Base-by-base conservation (phyloP, 345 rosid genomes). In the Arabidopsis suecica region DNA sequence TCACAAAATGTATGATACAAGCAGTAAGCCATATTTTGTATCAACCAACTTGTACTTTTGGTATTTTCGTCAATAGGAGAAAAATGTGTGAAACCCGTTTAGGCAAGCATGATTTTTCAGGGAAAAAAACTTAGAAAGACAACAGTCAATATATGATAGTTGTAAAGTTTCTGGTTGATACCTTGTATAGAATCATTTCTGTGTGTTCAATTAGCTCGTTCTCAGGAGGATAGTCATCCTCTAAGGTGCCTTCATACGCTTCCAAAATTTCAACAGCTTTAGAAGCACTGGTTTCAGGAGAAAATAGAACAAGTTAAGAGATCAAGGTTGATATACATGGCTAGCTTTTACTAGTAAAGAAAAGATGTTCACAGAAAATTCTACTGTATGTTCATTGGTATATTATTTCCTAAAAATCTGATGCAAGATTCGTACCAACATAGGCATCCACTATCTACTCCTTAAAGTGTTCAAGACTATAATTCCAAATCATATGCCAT, bases 101-200 rank as follows among this genome's bases (percentile, higher is more conserved):
- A 40, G 11, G 22, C 65, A 25, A 51, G 50, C 20, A 51, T 34
- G 48, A 11, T 23, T 67, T 65, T 34, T 12, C 7, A 40, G 48
- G 20, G 61, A 2, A 44, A 16, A 56, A 67, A 3, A 2, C 1
- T 25, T 34, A 41, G 28, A 65, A 36, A 64, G 38, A 64, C 44
- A 64, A 42, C n/a, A 32, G 42, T 62, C 11, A 66, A 59, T 9
- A 59, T 66, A 66, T 34, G 49, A 68, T 7, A 62, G n/a, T 68
- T 55, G 33, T 45, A 68, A 13, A 61, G 9, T 33, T 54, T 44
- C 58, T 23, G 54, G 53, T 3, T 41, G 13, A 71, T 85, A 96
- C 99, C 99, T 96, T 96, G 76, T 96, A 96, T 49, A 93, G 78
- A 76, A 93, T 94, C 99, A 96, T 92, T 85, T 96, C 99, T 50